These are phyloP conservation scores for Amaranthus palmeri DNA, from an alignment of 148 eudicot species.

Conservation along the genomic window DNA sequence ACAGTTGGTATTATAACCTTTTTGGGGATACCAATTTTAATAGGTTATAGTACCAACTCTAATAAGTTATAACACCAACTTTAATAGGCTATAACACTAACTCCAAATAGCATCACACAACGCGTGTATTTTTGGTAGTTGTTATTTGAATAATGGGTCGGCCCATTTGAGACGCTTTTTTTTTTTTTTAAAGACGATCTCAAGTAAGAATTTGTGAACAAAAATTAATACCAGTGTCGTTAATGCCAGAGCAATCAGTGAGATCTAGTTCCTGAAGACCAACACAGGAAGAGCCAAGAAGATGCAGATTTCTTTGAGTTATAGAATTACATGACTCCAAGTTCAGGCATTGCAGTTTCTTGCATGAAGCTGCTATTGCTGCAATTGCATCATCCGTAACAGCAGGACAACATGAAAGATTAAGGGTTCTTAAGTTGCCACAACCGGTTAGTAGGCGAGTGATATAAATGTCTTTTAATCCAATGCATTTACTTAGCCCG, in stretches of 20 bases:
- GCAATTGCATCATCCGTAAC: conserved; percentile 58
- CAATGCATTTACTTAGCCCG: conserved; percentile 70
- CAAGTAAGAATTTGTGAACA: too few relatives aligned
- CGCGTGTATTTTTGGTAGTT: too few relatives aligned
- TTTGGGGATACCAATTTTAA: too few relatives aligned
- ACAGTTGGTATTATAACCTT: too few relatives aligned
- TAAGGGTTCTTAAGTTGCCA: conserved; percentile 39
- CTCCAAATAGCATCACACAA: too few relatives aligned
- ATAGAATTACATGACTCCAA: conserved; percentile 64
- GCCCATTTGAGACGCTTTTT: too few relatives aligned
- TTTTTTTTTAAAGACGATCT: too few relatives aligned
- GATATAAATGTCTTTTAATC: conserved; percentile 47
- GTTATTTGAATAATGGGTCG: too few relatives aligned
- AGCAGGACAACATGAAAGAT: conserved; percentile 62
- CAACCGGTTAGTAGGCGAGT: conserved; percentile 42
- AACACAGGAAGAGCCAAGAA: conserved; percentile 45
- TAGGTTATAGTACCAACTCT: too few relatives aligned
- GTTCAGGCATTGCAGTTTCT: conserved; percentile 44
- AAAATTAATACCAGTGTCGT: conserved; percentile 42
- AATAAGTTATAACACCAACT: too few relatives aligned
- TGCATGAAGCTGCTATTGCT: conserved; percentile 50
- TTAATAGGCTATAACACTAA: too few relatives aligned
- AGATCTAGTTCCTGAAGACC: conserved; percentile 73
- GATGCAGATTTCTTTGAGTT: conserved; percentile 47
- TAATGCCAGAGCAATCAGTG: conserved; percentile 65